phyloP scores from a whole-genome alignment of 108 stramenopile species.

The Schizochytrium sp. region DNA sequence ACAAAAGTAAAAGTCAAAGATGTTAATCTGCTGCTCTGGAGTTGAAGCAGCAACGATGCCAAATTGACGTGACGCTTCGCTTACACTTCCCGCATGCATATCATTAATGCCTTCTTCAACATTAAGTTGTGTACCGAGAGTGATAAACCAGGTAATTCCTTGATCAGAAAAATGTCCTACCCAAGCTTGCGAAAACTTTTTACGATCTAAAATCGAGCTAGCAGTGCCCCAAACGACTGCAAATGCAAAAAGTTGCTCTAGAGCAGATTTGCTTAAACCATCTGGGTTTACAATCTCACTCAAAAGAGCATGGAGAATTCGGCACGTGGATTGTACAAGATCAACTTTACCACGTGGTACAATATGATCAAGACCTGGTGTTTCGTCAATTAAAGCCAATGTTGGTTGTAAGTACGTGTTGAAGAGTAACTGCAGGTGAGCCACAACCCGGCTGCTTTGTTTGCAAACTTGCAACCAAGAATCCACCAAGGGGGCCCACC shows the following conservation, averaged over 20 bases:
- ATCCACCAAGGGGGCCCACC: slow-evolving; percentile 66
- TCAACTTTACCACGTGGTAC: slow-evolving; percentile 72
- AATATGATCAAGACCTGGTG: slow-evolving; percentile 66
- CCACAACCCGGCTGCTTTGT: slow-evolving; percentile 1
- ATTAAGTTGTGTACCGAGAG: slow-evolving; percentile 56
- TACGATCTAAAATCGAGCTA: slow-evolving; percentile 67
- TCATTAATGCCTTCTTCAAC: too few species aligned
- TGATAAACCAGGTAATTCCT: slow-evolving; percentile 70
- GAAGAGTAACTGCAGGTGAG: slow-evolving; percentile 66
- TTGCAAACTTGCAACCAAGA: slow-evolving; percentile 49
- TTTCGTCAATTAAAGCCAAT: slow-evolving; percentile 66
- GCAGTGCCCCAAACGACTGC: slow-evolving; percentile 77
- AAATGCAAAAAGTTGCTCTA: slow-evolving; percentile 73
- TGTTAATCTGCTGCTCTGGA: slow-evolving; percentile 69
- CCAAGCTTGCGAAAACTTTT: slow-evolving; percentile 67
- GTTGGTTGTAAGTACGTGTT: slow-evolving; percentile 68
- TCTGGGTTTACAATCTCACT: neutral
- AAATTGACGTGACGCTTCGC: too few species aligned
- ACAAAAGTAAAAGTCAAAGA: slow-evolving; percentile 67
- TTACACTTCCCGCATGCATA: too few species aligned
- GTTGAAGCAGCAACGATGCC: neutral
- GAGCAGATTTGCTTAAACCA: neutral
- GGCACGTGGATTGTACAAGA: slow-evolving; percentile 69
- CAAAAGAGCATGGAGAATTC: slow-evolving; percentile 67
- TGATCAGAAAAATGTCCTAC: slow-evolving; percentile 65